phyloP scores from a whole-genome alignment of 1,284 basidiomycete genomes.

The Pholiota adiposa region DNA sequence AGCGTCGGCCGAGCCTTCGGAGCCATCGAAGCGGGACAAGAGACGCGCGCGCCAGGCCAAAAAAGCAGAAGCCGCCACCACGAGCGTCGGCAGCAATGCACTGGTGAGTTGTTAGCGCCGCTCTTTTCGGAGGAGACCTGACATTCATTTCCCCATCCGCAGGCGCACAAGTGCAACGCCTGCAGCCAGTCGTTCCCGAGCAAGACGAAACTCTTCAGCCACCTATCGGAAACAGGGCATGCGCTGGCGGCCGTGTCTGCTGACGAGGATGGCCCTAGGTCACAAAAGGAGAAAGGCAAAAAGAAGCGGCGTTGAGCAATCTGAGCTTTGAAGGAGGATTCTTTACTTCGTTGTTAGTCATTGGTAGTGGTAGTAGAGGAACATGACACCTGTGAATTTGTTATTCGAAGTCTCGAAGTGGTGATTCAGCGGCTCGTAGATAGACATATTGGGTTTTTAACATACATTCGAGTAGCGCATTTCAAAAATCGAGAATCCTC shows the following conservation, averaged over 20 bases:
- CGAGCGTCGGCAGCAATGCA: slow-evolving; percentile 16
- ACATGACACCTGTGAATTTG: too few relatives aligned
- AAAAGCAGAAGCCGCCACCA: slow-evolving; percentile 61
- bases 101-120: slow-evolving; percentile 12
- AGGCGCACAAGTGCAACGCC: slow-evolving; percentile 71
- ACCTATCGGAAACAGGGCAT: slow-evolving; percentile 78
- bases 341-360: too few relatives aligned
- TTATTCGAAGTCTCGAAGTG: too few relatives aligned
- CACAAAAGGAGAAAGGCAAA: slow-evolving; percentile 40
- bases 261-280: slow-evolving; percentile 24
- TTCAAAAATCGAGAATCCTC: too few relatives aligned
- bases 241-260: slow-evolving; percentile 50
- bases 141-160: slow-evolving; percentile 12
- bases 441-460: too few relatives aligned
- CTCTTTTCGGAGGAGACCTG: not conserved
- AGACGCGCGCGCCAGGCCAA: slow-evolving; percentile 78
- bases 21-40: slow-evolving; percentile 81
- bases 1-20: slow-evolving; percentile 3
- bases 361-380: too few relatives aligned
- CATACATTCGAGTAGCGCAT: too few relatives aligned
- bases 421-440: too few relatives aligned
- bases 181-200: slow-evolving; percentile 71
- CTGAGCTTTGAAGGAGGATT: not conserved
- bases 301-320: slow-evolving; percentile 41
- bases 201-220: slow-evolving; percentile 80